Base-by-base conservation (phyloP, 2,329 filamentous ascomycete genomes). In the Ophiosphaerella herpotricha region DNA sequence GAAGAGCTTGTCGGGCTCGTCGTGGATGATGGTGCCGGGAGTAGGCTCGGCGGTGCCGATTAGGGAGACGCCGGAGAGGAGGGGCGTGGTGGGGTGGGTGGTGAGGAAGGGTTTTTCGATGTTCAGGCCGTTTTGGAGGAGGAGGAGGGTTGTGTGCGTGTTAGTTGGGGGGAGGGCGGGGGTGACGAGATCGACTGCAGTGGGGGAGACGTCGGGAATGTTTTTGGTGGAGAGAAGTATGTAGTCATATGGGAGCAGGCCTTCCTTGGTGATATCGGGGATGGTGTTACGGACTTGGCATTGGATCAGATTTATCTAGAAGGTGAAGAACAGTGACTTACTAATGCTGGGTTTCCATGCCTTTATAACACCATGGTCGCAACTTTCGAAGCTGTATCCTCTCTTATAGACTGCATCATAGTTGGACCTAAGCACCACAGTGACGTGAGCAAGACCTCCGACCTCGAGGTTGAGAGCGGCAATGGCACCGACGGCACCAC, bases 111-210 rank as follows among this genome's bases (percentile, higher is more conserved):
- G 81, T 36, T 75, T 77, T 55, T 86, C 82, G 53, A 86, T 86
- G 58, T 85, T 84, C n/a, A 86, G 68, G 0, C 84, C 84, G 59
- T 87, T 87, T 54, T 87, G 84, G 5, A 84, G 71, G 6, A 87
- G 75, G 0, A 85, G 74, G 38, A 87, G 80, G 24, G 75, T 75
- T 0, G 83, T 85, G 21, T 77, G 70, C 1, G 73, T 74, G 1
- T 69, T 71, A n/a, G 55, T 39, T 6, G 76, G 74, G 0, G 78
- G 81, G 1, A 86, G 70, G 2, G 81, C 82, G 0, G 81, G 80
- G 0, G 65, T 60, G 23, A 85, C 78, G 29, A 84, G 64, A 1
- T 82, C 77, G 34, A 74, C 61, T 0, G 81, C 67, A 0, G 71
- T 74, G 0, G 84, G 82, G 1, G 73, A 68, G 7, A 81, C 62